Percentiles rank a stretch among this genome's conserved stretches.
Evolutionary conservation across 257 asterid species (phyloP).

Genomic region (Petunia secreta): DNA sequence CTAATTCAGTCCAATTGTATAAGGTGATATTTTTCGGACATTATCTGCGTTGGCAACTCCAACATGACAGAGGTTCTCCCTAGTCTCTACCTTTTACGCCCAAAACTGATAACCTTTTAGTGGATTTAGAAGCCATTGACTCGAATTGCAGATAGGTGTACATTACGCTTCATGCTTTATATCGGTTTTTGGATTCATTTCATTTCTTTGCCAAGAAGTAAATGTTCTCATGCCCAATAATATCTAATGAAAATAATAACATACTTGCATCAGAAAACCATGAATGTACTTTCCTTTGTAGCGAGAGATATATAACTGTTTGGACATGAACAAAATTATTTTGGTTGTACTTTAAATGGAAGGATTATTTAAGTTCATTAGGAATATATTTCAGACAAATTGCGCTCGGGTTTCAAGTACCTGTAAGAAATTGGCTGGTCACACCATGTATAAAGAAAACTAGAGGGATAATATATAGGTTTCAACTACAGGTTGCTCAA

Average conservation of each 20-base stretch:
- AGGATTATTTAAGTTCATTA: neutral
- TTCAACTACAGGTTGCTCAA: neutral
- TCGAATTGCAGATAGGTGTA: neutral
- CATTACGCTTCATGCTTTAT: neutral
- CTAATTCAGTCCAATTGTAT: neutral
- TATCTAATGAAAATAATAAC: no score
- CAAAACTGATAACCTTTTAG: neutral
- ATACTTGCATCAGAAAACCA: no score
- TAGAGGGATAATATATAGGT: neutral
- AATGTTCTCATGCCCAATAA: neutral
- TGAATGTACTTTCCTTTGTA: neutral
- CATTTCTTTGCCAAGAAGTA: neutral
- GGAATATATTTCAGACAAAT: neutral
- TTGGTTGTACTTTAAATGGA: neutral
- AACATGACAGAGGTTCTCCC: neutral
- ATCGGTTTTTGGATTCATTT: neutral
- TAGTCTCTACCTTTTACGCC: conserved; percentile 1
- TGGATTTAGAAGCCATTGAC: neutral
- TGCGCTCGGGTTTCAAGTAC: neutral
- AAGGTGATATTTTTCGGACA: neutral
- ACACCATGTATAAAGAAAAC: neutral
- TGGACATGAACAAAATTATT: neutral
- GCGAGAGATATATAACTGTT: neutral
- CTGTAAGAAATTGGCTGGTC: neutral
- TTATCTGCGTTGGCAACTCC: neutral